These are phyloP conservation scores for Lachnellula cervina DNA, from an alignment of 2,329 filamentous ascomycete genomes.

Conservation along the genomic window DNA sequence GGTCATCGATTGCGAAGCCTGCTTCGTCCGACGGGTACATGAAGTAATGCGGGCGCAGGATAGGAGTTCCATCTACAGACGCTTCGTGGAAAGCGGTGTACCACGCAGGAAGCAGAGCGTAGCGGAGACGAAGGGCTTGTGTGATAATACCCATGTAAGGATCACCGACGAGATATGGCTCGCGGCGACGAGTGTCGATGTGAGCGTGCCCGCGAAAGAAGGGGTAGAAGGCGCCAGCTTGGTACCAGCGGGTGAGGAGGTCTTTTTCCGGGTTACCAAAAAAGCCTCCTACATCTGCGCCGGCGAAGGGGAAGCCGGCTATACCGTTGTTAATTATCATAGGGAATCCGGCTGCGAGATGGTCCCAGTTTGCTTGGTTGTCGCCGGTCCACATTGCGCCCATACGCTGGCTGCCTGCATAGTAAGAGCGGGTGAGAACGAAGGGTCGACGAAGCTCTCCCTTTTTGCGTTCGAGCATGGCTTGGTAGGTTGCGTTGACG, in stretches of 20 bases:
- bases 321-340: constrained; percentile 95
- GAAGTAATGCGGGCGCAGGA: constrained; percentile 90
- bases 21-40: constrained; percentile 80
- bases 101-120: constrained; percentile 86
- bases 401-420: constrained; percentile 79
- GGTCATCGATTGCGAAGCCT: constrained; percentile 86
- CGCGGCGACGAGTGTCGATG: constrained; percentile 89
- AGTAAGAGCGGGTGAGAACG: constrained; percentile 88
- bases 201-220: constrained; percentile 98
- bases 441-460: constrained; percentile 84
- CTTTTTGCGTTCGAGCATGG: constrained; percentile 76
- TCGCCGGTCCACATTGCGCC: constrained; percentile 99
- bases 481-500: constrained; percentile 88
- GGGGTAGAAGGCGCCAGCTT: constrained; percentile 92
- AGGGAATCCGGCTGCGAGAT: constrained; percentile 81
- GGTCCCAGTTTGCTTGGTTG: constrained; percentile 89
- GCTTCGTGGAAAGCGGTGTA: constrained; percentile 96
- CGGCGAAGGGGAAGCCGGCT: constrained; percentile 86
- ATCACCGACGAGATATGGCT: constrained; percentile 83
- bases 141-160: constrained; percentile 84
- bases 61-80: constrained; percentile 74
- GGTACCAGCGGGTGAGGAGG: constrained; percentile 90
- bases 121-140: constrained; percentile 80
- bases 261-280: constrained; percentile 96
- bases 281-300: constrained; percentile 95